A percentile compares a stretch with the other conserved stretches of the same genome.
phyloP scores from a whole-genome alignment of 2,329 filamentous ascomycete genomes.

The Clarireedia hainanense region DNA sequence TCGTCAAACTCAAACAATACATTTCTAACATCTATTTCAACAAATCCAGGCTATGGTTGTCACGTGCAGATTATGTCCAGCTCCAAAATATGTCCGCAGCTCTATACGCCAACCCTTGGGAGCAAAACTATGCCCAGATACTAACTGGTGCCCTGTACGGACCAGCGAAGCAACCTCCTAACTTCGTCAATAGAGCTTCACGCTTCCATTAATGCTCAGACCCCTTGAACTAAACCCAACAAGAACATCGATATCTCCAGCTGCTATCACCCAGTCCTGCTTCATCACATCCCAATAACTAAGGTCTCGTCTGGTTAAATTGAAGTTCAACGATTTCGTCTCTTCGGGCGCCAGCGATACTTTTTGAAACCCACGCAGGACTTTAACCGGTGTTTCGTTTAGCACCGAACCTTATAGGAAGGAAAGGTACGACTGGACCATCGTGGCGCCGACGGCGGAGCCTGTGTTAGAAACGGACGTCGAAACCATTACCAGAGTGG shows the following conservation, averaged over 20 bases:
- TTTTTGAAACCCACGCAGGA: constrained; percentile 72
- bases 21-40: too few relatives aligned
- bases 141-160: too few relatives aligned
- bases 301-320: constrained; percentile 69
- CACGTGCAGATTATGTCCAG: too few relatives aligned
- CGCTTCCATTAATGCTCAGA: constrained; percentile 3
- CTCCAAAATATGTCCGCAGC: too few relatives aligned
- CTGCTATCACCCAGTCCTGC: constrained; percentile 66
- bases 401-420: neutral
- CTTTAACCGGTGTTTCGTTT: constrained; percentile 35
- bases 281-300: constrained; percentile 71
- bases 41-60: too few relatives aligned
- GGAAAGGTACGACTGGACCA: constrained; percentile 30
- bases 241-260: constrained; percentile 11
- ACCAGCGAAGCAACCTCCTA: too few relatives aligned
- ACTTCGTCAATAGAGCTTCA: too few relatives aligned
- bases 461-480: constrained; percentile 46
- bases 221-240: constrained; percentile 19
- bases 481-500: constrained; percentile 39
- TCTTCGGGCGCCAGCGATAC: constrained; percentile 60
- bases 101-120: too few relatives aligned
- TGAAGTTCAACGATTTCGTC: constrained; percentile 54
- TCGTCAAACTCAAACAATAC: too few relatives aligned
- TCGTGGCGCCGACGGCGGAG: constrained; percentile 21
- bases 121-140: too few relatives aligned